Base-by-base conservation (phyloP, 352 stramenopile genomes). In the Phytophthora multivora region DNA sequence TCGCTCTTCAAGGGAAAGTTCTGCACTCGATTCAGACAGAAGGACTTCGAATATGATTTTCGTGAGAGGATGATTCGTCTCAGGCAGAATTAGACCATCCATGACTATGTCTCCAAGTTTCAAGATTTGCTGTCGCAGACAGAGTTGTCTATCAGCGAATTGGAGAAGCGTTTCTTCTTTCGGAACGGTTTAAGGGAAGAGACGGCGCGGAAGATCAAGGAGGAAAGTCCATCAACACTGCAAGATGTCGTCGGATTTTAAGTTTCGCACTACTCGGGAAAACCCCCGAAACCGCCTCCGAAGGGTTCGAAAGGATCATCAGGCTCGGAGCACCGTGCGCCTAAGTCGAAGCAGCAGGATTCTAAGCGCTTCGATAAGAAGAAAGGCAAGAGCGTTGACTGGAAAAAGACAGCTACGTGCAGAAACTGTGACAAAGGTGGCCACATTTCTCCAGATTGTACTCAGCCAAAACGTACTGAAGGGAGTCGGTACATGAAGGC, bases 101-200 rank as follows among this genome's bases (percentile, higher is more conserved):
- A 56, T 4, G 48, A 56, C 21, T 56, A 46, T 16, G 48, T 55
- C 10, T 56, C 48, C 19, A 38, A 2, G 21, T 56, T 41, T 19
- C 4, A 50, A 25, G 42, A 50, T 21, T 21, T 38, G 9, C 9
- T 50, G 42, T 50, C 23, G 11, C 4, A 50, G 30, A 23, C 21
- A 30, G 5, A 30, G 5, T 30, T 30, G 26, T 39, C 43, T 23
- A 25, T 39, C 11, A 39, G 12, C 2, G 43, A 51, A 3, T 38
- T 51, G 26, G 28, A 52, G 46, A 52, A 49, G 23, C 51, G 51
- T 28, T 58, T 58, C 38, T 50, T 16, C 25, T 58, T 49, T 18
- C 51, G 50, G 25, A 39, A 58, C 15, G 51, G 25, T 50, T 13
- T 43, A 15, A 12, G 39, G 13, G 9, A 58, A 25, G 16, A 52